Evolutionary conservation across 1,284 basidiomycete genomes (phyloP), one percentile per base, ranked within the genome.

Genomic region (Mycosarcoma maydis): DNA sequence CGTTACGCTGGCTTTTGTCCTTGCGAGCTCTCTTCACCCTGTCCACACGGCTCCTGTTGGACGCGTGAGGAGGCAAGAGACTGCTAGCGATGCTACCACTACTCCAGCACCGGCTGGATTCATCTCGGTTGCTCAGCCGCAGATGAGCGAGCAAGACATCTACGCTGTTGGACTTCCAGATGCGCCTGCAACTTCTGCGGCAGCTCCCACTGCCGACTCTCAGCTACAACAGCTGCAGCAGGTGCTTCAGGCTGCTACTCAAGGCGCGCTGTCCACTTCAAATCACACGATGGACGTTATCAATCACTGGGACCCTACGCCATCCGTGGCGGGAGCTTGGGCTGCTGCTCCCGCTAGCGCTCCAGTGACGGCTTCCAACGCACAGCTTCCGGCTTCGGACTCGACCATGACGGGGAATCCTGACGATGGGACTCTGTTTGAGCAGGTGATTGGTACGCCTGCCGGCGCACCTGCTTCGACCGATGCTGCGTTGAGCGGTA

Each of bases 91-190:
- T 20, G 26, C 43, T 17, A 22, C 41, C 6, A 22, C 45, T 13
- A 38, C 52, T 7, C 19, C 38, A 16, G 55, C 62, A 13, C 46
- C 65, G 9, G 54, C 59, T 4, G 58, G 47, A 3, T 69, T 38
- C 43, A 51, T 55, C 45, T 54, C 54, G 16, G 65, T 69, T 9
- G 54, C 65, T 24, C 65, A 69, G 37, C 55, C 65, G 17, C 41
- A 54, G 30, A 69, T 62, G 65, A 46, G 13, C 29, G 58, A 57
- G 14, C 54, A 57, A 17, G 65, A 69, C 20, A 69, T 69, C 23
- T 69, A 69, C 42, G 53, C 50, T 6, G 29, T 69, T 16, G 65
- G 65, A 1, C 62, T 62, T 14, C 65, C 65, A 4, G 36, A 33
- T 14, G 24, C 29, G 9, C 30, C 61, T 14, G 16, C 56, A 3